These are phyloP conservation scores for Parmelia sp. DNA, from an alignment of 495 filamentous ascomycete species.

Conservation along the genomic window DNA sequence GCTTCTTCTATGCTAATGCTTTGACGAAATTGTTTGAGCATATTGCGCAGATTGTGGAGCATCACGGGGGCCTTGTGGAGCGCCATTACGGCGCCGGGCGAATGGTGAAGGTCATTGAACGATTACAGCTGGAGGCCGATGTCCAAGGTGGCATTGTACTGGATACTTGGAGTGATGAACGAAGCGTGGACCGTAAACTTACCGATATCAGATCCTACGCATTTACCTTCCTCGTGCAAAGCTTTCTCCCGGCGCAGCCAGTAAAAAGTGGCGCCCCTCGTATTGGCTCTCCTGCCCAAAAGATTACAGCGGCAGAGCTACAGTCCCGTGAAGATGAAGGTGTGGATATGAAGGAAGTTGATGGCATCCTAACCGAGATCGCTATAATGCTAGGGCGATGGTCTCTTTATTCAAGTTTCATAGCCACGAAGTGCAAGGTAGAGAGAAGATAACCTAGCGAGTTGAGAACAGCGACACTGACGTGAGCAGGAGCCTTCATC, in stretches of 20 bases:
- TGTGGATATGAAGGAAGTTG: constrained; percentile 91
- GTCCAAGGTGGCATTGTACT: constrained; percentile 95
- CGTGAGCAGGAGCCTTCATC: constrained; percentile 38
- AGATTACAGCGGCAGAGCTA: constrained; percentile 38
- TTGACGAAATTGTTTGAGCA: constrained; percentile 93
- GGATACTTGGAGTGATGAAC: constrained; percentile 91
- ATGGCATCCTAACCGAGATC: constrained; percentile 77
- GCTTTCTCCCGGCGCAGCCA: constrained; percentile 69
- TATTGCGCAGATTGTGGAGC: constrained; percentile 91
- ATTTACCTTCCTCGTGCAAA: constrained; percentile 93
- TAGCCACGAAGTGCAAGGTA: constrained; percentile 77
- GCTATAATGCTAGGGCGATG: constrained; percentile 87
- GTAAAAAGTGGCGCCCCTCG: constrained; percentile 46
- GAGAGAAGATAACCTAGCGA: constrained; percentile 23
- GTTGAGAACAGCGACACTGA: constrained; percentile 16
- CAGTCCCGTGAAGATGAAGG: constrained; percentile 74
- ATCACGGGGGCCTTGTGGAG: constrained; percentile 82
- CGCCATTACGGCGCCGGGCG: constrained; percentile 84
- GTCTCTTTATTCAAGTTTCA: constrained; percentile 86
- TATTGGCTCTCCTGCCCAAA: constrained; percentile 58
- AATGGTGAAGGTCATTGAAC: constrained; percentile 95
- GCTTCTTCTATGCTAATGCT: constrained; percentile 87
- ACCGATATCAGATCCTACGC: constrained; percentile 96
- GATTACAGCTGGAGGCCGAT: constrained; percentile 88
- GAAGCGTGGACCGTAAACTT: constrained; percentile 71